A percentile compares a stretch with the other conserved stretches of the same genome.
Conservation (phyloP, 1,139 yeast genomes). For the Candida glucosophila region DNA sequence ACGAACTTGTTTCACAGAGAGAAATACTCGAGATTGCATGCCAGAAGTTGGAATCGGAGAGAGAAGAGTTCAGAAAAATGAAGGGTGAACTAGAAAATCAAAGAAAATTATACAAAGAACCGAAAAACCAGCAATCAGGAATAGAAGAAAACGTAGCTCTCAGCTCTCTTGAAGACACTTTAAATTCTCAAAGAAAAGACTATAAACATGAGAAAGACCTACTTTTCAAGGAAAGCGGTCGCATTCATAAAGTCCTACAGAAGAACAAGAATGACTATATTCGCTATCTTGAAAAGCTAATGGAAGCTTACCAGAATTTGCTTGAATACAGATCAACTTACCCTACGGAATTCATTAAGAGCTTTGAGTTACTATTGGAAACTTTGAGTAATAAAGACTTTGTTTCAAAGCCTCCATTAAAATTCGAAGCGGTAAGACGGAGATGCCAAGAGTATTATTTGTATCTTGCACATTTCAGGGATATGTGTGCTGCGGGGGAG, state of each 20-base stretch:
- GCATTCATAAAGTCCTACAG: conserved; percentile 3
- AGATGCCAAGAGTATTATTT: conserved; percentile 1
- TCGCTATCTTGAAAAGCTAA: conserved; percentile 5
- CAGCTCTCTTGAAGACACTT: background rate
- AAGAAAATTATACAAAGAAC: background rate
- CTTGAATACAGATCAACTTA: conserved; percentile 1
- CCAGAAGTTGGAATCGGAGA: background rate
- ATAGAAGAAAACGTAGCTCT: background rate
- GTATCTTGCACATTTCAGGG: conserved; percentile 1
- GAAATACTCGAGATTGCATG: conserved; percentile 1
- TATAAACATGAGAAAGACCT: background rate
- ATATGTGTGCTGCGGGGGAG: background rate
- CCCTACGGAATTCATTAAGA: conserved; percentile 3
- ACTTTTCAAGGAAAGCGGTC: conserved; percentile 2
- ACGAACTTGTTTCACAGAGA: conserved; percentile 1
- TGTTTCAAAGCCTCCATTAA: background rate
- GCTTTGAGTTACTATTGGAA: conserved; percentile 4
- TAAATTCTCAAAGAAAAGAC: conserved; percentile 1
- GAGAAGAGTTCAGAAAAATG: background rate
- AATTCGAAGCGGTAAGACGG: conserved; percentile 1
- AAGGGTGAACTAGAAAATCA: background rate
- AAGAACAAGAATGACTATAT: conserved; percentile 6
- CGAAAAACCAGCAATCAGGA: background rate
- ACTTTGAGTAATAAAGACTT: conserved; percentile 1
- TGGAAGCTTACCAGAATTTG: conserved; percentile 3